Evolutionary conservation across 331 rosid species (phyloP), one percentile per base, ranked within the genome.

Genomic region (Pyrus hybrid): DNA sequence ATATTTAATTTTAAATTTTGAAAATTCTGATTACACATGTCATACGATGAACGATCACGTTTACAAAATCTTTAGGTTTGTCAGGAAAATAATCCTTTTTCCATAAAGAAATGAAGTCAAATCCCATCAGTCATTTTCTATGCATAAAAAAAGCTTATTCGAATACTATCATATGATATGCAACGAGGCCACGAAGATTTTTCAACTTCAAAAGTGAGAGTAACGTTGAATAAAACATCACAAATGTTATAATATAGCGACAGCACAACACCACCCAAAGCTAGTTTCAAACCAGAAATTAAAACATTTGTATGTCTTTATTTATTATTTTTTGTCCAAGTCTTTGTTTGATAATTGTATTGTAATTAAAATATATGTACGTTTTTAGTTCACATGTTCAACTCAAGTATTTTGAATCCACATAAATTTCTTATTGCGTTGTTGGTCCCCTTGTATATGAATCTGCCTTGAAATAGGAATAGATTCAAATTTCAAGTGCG

Each of bases 71-170:
- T 26, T 2, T 26, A 26, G 0, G 28, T 2, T 26, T 1, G 3
- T 26, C 28, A 26, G 2, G 2, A 26, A 26, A 26, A 26, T 26
- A 3, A 26, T 26, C 28, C 28, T 26, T 26, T 26, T 26, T 3
- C 28, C 28, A 26, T 26, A 26, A 37, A 73, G 63, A 71, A 72
- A 77, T 71, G 79, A 85, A 83, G 91, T 89, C 97, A 89, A 87
- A 87, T 70, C 72, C 80, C 83, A 72, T 81, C 76, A 45, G 66
- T 78, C 89, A 83, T 86, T 83, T 69, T 33, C 57, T 32, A 29
- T 43, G 9, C 47, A 12, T 41, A 20, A 47, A 86, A 28, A 86
- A 81, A 84, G 76, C 72, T 72, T 73, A 76, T 72, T 81, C 73
- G 63, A 70, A 69, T 79, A 79, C 78, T 80, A 84, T 73, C 79